These are phyloP conservation scores for Populus alba DNA, from an alignment of 345 rosid species.

Conservation along the genomic window DNA sequence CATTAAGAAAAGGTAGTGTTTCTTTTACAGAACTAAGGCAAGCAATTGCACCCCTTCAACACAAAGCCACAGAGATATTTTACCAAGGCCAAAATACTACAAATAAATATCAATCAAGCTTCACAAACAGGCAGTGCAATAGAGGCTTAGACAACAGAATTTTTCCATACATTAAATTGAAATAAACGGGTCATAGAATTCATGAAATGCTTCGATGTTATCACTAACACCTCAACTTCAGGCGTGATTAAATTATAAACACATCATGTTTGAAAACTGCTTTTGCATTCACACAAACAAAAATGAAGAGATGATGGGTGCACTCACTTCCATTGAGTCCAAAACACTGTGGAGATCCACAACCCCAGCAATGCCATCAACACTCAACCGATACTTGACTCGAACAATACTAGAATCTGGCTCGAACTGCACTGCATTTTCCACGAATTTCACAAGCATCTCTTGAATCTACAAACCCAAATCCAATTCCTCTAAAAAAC, in stretches of 20 bases:
- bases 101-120: neutral
- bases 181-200: neutral
- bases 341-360: conserved; percentile 58
- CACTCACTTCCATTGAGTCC: conserved; percentile 84
- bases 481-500: conserved; percentile 54
- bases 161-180: neutral
- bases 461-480: conserved; percentile 94
- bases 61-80: neutral
- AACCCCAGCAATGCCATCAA: conserved; percentile 45
- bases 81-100: neutral
- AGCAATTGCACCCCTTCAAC: no score
- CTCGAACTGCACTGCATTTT: conserved; percentile 67
- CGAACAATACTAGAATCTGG: conserved; percentile 42
- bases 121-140: neutral
- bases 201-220: neutral
- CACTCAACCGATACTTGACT: conserved; percentile 50
- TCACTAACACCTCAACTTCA: neutral
- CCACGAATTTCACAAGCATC: conserved; percentile 65
- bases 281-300: no score
- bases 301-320: neutral
- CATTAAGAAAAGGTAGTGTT: no score
- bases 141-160: neutral
- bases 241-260: no score
- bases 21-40: no score
- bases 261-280: no score